Base-by-base conservation (phyloP, 306 rosid species). In the Dryas alaskensis region DNA sequence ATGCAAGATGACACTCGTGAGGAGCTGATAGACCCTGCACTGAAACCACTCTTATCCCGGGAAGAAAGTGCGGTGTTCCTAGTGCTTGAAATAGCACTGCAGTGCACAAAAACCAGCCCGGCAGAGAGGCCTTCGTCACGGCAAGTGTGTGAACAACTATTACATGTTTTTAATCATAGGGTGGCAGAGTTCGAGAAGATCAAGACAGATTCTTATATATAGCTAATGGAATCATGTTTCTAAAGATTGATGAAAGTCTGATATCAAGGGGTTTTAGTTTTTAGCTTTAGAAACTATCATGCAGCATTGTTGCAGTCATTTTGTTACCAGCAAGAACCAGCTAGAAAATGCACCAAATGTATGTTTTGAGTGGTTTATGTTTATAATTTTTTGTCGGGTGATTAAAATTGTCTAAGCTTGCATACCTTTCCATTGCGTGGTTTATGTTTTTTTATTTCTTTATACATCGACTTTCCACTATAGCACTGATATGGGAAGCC, bases 51-150 rank as follows among this genome's bases (percentile, higher is more conserved):
- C 4, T 57, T 83, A 16, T 92, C 88, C 0, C 83, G 73, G 2
- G 89, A 88, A 81, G 89, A 84, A 81, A 74, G 51, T 72, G 93
- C 93, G 8, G 93, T 87, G 22, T 82, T 88, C 54, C 92, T 89
- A 80, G 86, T 94, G 75, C 95, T 94, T 69, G 97, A 94, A 79
- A 86, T 94, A 79, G 97, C 97, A 44, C 73, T 92, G 69, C 95
- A 80, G 53, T 94, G 99, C 88, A 90, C 97, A 0, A 92, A 90
- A 83, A 85, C 88, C 60, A 79, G 82, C 68, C 95, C 96, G 0
- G 85, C 77, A 50, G 95, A 89, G 82, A 87, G 99, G 73, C 99
- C 96, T 8, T 74, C 96, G 31, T 89, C 96, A 0, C 73, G 97
- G 50, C 87, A 82, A 84, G 95, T 72, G 7, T 87, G 95, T 3